phyloP scores from a whole-genome alignment of 139 green algal genomes.

The Chlamydomonas urium region DNA sequence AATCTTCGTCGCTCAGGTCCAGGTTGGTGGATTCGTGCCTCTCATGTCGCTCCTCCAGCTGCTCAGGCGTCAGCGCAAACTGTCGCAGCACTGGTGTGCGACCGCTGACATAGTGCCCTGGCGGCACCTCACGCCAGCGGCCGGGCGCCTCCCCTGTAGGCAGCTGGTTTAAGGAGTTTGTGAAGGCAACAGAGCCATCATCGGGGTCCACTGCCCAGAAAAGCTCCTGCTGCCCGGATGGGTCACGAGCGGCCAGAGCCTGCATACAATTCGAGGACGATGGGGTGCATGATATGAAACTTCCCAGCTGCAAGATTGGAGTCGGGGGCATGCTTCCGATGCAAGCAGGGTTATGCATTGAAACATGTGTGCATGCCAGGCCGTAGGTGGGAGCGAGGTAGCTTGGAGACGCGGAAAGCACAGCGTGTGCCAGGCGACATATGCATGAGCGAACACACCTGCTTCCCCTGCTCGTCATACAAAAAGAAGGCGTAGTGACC shows the following conservation, averaged over 20 bases:
- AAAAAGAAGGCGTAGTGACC: constrained; percentile 71
- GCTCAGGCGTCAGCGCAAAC: constrained; percentile 68
- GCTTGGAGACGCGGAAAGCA: no score
- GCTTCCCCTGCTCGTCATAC: constrained; percentile 51
- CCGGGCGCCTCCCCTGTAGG: constrained; percentile 18
- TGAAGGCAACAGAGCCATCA: constrained; percentile 44
- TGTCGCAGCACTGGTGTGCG: constrained; percentile 43
- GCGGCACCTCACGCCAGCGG: constrained; percentile 59
- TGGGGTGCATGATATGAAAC: no score
- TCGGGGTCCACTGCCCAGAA: constrained; percentile 47
- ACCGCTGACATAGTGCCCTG: constrained; percentile 62
- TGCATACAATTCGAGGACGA: no score
- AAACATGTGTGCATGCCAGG: no score
- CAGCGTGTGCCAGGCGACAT: no score
- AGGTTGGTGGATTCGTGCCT: no score
- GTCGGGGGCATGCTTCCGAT: no score
- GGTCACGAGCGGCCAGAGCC: constrained; percentile 64
- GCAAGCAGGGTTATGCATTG: no score
- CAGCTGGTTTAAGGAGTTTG: constrained; percentile 30
- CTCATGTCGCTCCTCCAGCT: constrained; percentile 52
- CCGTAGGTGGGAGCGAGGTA: no score
- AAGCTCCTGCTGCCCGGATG: constrained; percentile 46
- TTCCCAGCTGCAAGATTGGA: no score
- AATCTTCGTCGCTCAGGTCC: no score
- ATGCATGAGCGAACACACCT: no score